Conservation (phyloP, 805 yeast species). For the Yarrowia sp. region DNA sequence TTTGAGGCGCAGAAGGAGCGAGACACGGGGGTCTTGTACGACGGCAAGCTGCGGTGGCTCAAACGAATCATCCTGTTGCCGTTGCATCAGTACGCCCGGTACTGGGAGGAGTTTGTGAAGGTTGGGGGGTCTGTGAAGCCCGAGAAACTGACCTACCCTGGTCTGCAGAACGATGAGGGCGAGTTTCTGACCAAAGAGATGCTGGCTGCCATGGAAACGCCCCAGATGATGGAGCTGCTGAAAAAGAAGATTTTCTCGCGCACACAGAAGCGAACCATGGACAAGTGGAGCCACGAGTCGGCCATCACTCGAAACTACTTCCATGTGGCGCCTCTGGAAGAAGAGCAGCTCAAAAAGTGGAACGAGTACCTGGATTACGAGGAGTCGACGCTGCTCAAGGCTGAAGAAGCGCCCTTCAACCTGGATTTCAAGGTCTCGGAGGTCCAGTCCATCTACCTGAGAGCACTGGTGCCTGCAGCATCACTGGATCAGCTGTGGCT, state of each 20-base stretch:
- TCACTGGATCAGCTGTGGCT: constrained; percentile 12
- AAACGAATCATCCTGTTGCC: constrained; percentile 58
- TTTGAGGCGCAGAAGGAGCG: constrained; percentile 59
- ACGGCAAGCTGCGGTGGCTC: constrained; percentile 48
- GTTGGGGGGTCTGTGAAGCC: neutral
- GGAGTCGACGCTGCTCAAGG: constrained; percentile 46
- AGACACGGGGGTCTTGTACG: constrained; percentile 51
- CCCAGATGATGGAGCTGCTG: constrained; percentile 40
- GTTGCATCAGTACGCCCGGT: constrained; percentile 85
- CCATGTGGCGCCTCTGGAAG: constrained; percentile 57
- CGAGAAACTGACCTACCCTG: constrained; percentile 2
- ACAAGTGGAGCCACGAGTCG: constrained; percentile 80
- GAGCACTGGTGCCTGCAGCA: constrained; percentile 67
- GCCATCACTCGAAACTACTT: constrained; percentile 66
- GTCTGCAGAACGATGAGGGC: constrained; percentile 7
- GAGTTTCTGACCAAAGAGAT: constrained; percentile 40
- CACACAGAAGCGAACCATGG: constrained; percentile 61
- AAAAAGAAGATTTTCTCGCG: constrained; percentile 51
- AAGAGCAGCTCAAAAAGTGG: constrained; percentile 65
- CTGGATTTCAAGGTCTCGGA: constrained; percentile 44
- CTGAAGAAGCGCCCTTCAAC: constrained; percentile 19
- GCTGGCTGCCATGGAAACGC: constrained; percentile 21
- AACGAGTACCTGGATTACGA: constrained; percentile 65
- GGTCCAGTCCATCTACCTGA: constrained; percentile 64
- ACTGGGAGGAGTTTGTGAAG: constrained; percentile 56